Evolutionary conservation across 2,329 filamentous ascomycete genomes (phyloP).

Genomic region (Sclerotiophoma versabilis): DNA sequence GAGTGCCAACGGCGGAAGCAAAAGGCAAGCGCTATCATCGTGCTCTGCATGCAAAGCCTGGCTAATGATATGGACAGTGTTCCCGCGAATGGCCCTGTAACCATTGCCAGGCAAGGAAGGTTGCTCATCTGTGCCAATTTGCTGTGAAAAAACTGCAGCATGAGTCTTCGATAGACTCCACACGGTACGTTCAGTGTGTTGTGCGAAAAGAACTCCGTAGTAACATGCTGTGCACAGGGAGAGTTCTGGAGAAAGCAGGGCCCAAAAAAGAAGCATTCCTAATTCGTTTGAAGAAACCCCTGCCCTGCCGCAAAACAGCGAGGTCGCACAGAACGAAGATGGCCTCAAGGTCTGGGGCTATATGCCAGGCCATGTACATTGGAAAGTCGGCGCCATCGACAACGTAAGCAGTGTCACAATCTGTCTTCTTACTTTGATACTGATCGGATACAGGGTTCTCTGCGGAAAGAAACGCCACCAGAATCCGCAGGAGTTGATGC

Average conservation of each 20-base stretch:
- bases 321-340: slow-evolving; percentile 28
- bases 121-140: slow-evolving; percentile 59
- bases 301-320: slow-evolving; percentile 6
- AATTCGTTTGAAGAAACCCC: slow-evolving; percentile 15
- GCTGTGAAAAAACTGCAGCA: slow-evolving; percentile 42
- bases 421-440: neutral
- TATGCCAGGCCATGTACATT: slow-evolving; percentile 47
- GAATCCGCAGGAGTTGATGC: slow-evolving; percentile 31
- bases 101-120: slow-evolving; percentile 57
- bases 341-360: slow-evolving; percentile 46
- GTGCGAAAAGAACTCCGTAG: neutral
- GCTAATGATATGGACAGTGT: slow-evolving; percentile 49
- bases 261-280: slow-evolving; percentile 31
- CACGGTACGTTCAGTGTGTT: slow-evolving; percentile 23
- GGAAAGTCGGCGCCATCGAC: slow-evolving; percentile 30
- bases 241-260: slow-evolving; percentile 21
- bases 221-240: slow-evolving; percentile 23
- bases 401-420: slow-evolving; percentile 21
- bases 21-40: slow-evolving; percentile 45
- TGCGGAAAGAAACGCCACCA: slow-evolving; percentile 15
- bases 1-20: slow-evolving; percentile 62
- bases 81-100: slow-evolving; percentile 61
- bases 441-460: slow-evolving; percentile 7
- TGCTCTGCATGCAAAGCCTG: neutral
- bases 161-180: slow-evolving; percentile 26